phyloP scores from a whole-genome alignment of 306 rosid species.

The Lupinus albus region DNA sequence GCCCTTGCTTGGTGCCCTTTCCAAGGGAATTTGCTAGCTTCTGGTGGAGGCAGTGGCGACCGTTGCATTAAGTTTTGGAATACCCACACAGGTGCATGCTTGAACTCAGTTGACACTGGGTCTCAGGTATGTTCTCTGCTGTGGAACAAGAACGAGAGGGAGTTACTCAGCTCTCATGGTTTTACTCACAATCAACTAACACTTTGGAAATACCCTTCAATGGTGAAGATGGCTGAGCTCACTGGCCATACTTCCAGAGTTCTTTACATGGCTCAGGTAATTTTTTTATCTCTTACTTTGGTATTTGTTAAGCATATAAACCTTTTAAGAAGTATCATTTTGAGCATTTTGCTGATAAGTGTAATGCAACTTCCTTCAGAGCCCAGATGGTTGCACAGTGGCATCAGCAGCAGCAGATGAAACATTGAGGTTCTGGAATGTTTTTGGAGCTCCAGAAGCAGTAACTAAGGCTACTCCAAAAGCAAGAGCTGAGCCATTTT shows the following conservation, averaged over 20 bases:
- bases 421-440: conserved; percentile 62
- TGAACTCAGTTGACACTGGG: conserved; percentile 84
- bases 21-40: conserved; percentile 75
- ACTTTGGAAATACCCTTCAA: conserved; percentile 96
- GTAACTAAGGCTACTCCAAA: conserved; percentile 50
- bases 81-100: conserved; percentile 89
- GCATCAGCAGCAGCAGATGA: conserved; percentile 72
- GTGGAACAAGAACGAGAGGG: conserved; percentile 93
- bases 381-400: conserved; percentile 62
- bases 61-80: conserved; percentile 83
- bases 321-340: not conserved
- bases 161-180: conserved; percentile 88
- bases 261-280: conserved; percentile 71
- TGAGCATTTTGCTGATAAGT: conserved; percentile 15
- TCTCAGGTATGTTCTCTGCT: conserved; percentile 80
- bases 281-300: not conserved
- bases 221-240: conserved; percentile 87
- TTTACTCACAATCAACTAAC: conserved; percentile 73
- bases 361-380: conserved; percentile 18
- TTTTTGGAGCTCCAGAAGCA: conserved; percentile 58
- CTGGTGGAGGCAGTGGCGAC: conserved; percentile 84
- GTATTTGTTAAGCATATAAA: no score
- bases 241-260: conserved; percentile 89
- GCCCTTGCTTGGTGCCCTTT: conserved; percentile 95
- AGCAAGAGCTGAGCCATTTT: conserved; percentile 51